Conservation (phyloP, 306 rosid species). For the Parietaria judaica region DNA sequence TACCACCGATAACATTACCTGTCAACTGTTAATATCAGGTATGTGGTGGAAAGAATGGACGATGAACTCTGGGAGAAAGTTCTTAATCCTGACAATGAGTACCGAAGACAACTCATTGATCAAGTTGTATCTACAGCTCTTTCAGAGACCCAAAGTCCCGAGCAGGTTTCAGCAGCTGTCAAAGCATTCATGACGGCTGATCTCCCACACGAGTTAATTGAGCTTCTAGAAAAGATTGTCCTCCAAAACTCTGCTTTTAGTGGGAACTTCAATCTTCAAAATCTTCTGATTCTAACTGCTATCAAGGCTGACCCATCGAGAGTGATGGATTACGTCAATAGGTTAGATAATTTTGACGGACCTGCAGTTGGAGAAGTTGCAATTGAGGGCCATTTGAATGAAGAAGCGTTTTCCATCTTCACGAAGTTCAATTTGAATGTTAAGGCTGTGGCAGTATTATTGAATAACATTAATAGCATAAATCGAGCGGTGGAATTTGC, state of each 20-base stretch:
- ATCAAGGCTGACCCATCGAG: conserved; percentile 95
- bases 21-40: conserved; percentile 39
- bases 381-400: conserved; percentile 78
- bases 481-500: conserved; percentile 98
- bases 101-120: conserved; percentile 86
- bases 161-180: conserved; percentile 97
- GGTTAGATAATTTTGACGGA: conserved; percentile 95
- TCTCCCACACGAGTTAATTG: conserved; percentile 95
- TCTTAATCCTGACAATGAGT: conserved; percentile 77
- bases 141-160: conserved; percentile 98
- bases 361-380: conserved; percentile 99
- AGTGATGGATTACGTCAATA: conserved; percentile 93
- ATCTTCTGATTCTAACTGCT: conserved; percentile 88
- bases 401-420: conserved; percentile 91
- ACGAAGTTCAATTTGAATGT: conserved; percentile 95
- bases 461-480: conserved; percentile 75
- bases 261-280: conserved; percentile 96
- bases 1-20: too few species aligned
- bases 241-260: conserved; percentile 99
- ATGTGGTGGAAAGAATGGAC: conserved; percentile 97
- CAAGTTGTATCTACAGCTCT: conserved; percentile 96
- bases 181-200: conserved; percentile 99
- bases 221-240: conserved; percentile 98
- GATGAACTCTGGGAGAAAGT: conserved; percentile 90
- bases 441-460: conserved; percentile 90